Percentiles rank a stretch among this genome's conserved stretches.
These are phyloP conservation scores for Xylaria flabelliformis DNA, from an alignment of 495 filamentous ascomycete species.

Conservation along the genomic window DNA sequence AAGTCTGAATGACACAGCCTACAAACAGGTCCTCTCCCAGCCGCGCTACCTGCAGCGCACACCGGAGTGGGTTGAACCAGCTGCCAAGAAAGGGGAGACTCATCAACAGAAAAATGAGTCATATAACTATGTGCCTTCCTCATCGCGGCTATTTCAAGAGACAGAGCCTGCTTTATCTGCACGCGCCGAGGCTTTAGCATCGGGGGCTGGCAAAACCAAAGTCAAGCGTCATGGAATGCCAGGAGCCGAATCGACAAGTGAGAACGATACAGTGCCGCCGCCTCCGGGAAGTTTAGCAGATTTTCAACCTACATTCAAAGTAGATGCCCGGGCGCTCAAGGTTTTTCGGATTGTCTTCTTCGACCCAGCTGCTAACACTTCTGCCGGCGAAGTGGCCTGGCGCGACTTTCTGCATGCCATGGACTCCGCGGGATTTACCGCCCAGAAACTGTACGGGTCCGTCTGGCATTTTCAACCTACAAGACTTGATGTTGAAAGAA, in stretches of 20 bases:
- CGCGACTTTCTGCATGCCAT: no score
- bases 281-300: constrained; percentile 9
- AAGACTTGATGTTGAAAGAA: no score
- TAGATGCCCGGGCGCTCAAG: no score
- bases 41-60: constrained; percentile 27
- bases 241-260: background rate
- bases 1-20: constrained; percentile 30
- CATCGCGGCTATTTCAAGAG: background rate
- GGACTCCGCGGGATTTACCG: no score
- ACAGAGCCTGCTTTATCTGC: constrained; percentile 5
- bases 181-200: constrained; percentile 11
- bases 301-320: constrained; percentile 38
- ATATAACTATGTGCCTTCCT: constrained; percentile 4
- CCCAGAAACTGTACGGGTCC: no score
- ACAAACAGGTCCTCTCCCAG: constrained; percentile 40
- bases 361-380: no score
- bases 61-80: no score
- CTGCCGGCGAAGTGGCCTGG: no score
- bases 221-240: constrained; percentile 50
- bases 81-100: constrained; percentile 25
- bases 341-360: no score
- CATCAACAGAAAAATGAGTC: constrained; percentile 31
- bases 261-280: constrained; percentile 14
- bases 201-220: constrained; percentile 38
- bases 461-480: no score